Conservation (phyloP, 148 eudicot species). For the Chenopodium album region DNA sequence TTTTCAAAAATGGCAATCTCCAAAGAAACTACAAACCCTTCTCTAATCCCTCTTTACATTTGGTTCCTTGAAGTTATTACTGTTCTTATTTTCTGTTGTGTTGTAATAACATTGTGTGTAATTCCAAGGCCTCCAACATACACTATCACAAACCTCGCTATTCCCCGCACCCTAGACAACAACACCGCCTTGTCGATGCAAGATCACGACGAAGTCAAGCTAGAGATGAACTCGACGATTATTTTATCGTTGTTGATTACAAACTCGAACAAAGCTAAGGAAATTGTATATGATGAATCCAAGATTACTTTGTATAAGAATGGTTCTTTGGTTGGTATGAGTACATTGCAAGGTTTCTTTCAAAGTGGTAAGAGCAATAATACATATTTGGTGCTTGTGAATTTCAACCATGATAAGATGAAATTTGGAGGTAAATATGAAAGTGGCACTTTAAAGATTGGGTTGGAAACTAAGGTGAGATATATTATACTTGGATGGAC, state of each 20-base stretch:
- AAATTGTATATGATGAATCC: slow-evolving; percentile 13
- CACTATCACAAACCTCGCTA: background rate
- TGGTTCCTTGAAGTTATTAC: slow-evolving; percentile 24
- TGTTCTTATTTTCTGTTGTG: slow-evolving; percentile 21
- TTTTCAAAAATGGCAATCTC: slow-evolving; percentile 5
- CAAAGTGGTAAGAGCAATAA: slow-evolving; percentile 9
- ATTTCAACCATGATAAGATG: slow-evolving; percentile 15
- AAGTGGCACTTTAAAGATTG: slow-evolving; percentile 13
- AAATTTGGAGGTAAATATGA: background rate
- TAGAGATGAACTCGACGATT: background rate
- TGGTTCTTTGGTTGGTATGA: slow-evolving; percentile 16
- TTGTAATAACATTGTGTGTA: slow-evolving; percentile 13
- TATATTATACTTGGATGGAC: slow-evolving; percentile 21
- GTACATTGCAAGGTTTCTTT: slow-evolving; percentile 2
- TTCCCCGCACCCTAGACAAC: background rate
- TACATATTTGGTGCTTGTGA: slow-evolving; percentile 16
- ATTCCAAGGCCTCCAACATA: slow-evolving; percentile 17
- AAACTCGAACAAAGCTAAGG: slow-evolving; percentile 23
- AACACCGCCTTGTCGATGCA: background rate
- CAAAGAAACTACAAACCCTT: slow-evolving; percentile 7
- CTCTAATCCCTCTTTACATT: slow-evolving; percentile 14
- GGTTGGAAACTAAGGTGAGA: slow-evolving; percentile 22
- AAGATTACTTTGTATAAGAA: slow-evolving; percentile 20
- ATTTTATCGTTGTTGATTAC: slow-evolving; percentile 18
- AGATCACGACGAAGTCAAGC: background rate